Evolutionary conservation across 257 asterid species (phyloP).

Genomic region (Solanum chiquidenum): DNA sequence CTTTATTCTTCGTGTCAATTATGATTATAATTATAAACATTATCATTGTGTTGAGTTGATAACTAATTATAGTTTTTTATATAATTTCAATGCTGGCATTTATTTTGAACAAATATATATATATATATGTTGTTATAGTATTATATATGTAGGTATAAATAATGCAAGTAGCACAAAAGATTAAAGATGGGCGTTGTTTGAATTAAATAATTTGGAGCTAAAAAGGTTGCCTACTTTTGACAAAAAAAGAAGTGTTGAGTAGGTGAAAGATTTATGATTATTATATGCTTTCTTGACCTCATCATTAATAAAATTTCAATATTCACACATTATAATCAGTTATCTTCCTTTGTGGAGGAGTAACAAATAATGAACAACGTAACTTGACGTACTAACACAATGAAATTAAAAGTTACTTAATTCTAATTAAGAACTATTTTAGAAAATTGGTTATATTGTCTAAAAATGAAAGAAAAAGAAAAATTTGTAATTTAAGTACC

Average conservation of each 20-base stretch:
- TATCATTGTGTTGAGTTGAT: not conserved
- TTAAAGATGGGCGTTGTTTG: not conserved
- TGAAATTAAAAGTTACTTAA: not conserved
- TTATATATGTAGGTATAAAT: not conserved
- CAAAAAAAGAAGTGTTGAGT: slow-evolving; percentile 22
- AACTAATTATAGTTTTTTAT: not conserved
- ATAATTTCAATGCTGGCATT: not conserved
- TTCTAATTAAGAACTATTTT: not conserved
- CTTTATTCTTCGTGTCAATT: not conserved
- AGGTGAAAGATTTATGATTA: slow-evolving; percentile 19
- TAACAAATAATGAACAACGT: not conserved
- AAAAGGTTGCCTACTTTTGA: slow-evolving; percentile 26
- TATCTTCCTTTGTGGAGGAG: not conserved
- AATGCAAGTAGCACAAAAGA: not conserved
- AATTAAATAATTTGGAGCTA: slow-evolving; percentile 8
- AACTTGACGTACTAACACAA: not conserved
- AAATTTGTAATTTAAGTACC: not conserved
- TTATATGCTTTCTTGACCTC: slow-evolving; percentile 10
- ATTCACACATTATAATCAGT: not conserved
- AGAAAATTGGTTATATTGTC: not conserved
- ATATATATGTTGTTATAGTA: not conserved
- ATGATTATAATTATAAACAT: not conserved
- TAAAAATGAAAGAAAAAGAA: not conserved
- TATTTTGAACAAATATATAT: not conserved
- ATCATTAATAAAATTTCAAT: slow-evolving; percentile 14